Base-by-base conservation (phyloP, 441 rosid species). In the Breynia disticha region DNA sequence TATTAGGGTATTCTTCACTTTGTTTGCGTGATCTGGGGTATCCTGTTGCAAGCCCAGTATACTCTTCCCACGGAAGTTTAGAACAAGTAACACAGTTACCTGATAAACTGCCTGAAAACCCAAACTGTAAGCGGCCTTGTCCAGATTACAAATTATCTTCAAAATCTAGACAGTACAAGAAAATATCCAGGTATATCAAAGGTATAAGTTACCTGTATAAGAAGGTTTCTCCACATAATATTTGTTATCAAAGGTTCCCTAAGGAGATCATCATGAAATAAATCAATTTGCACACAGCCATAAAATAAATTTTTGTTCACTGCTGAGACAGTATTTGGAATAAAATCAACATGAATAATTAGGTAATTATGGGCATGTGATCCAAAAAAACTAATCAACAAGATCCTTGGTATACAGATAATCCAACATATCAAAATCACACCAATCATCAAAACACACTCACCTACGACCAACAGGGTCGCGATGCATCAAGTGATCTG, bases 221-320 rank as follows among this genome's bases (percentile, higher is more conserved):
- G 64, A 71, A 94, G 76, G 79, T 94, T 94, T 72, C 97, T 84
- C 97, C 99, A 94, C 95, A 91, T 91, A 72, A 88, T 84, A 65
- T 88, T 91, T 22, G 95, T 86, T 47, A 88, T 78, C 39, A 94
- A 86, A 55, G 99, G 95, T 71, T 89, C 99, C 67, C 97, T 94
- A 83, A 11, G 6, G 15, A 47, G 21, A 10, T n/a, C 19, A 47
- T 11, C 16, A 16, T 47, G 19, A 41, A 41, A 41, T 15, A 41
- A 41, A 15, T 41, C 35, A 28, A 28, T 7, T 28, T 28, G 35
- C 35, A 28, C 35, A 28, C 35, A 28, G 8, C 35, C 35, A 28
- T 28, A 28, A 28, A 28, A 28, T 28, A 28, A 28, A 28, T 28
- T n/a, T n/a, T n/a, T n/a, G n/a, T n/a, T n/a, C n/a, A n/a, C n/a